Conservation (phyloP, 768 basidiomycete species). For the Tremella fuciformis region DNA sequence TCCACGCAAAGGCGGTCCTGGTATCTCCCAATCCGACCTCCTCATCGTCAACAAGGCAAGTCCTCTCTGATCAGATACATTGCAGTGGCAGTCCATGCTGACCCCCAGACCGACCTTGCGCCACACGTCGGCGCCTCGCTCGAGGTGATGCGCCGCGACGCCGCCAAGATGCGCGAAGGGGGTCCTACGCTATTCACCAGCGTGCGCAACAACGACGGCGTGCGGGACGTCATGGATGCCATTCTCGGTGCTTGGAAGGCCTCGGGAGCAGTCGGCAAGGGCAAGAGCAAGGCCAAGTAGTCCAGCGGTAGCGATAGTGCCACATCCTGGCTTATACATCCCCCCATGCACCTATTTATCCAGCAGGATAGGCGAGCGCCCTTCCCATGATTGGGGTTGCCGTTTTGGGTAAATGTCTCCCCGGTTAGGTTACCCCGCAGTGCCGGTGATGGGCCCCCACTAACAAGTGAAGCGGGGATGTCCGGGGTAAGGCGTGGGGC, state of each 20-base stretch:
- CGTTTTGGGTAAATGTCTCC: too few species aligned
- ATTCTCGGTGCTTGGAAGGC: conserved; percentile 84
- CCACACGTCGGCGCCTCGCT: conserved; percentile 88
- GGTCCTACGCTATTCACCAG: conserved; percentile 91
- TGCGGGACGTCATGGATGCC: conserved; percentile 75
- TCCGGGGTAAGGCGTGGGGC: too few species aligned
- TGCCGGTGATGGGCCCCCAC: too few species aligned
- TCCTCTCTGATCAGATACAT: not conserved
- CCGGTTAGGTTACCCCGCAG: too few species aligned
- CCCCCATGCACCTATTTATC: too few species aligned
- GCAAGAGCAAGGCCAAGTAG: conserved; percentile 27
- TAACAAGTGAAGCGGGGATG: too few species aligned
- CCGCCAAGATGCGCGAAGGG: conserved; percentile 87
- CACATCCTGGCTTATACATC: too few species aligned
- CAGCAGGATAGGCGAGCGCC: too few species aligned
- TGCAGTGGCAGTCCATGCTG: not conserved
- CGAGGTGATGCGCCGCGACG: conserved; percentile 89
- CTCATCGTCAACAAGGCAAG: conserved; percentile 89
- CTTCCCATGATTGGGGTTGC: too few species aligned
- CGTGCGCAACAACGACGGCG: conserved; percentile 71
- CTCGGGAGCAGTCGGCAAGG: conserved; percentile 48
- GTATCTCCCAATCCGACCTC: conserved; percentile 87
- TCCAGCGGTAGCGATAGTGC: not conserved
- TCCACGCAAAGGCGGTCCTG: conserved; percentile 95
- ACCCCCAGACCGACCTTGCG: conserved; percentile 81